Evolutionary conservation across 2,329 filamentous ascomycete species (phyloP), one percentile per base, ranked within the genome.

Genomic region (Fusarium sp.): DNA sequence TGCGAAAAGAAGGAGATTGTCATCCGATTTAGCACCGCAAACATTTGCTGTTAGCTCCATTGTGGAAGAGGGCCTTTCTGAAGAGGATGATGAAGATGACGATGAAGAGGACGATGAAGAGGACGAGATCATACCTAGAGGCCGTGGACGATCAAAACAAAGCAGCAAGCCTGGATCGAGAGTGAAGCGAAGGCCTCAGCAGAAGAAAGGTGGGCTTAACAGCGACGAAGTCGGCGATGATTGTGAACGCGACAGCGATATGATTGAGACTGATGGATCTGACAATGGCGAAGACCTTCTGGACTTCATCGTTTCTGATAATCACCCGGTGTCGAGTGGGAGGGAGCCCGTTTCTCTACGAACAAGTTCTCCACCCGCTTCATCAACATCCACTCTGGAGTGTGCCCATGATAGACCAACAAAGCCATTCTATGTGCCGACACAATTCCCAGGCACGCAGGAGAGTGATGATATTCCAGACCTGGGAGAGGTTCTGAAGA

Each of bases 231-330:
- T 83, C 25, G 87, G 86, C 21, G 86, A 88, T 65, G 86, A 88
- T 65, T 87, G 86, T 72, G 84, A 82, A 60, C 80, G 84, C 27
- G 84, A 85, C 19, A 86, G 85, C 70, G 85, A 87, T 69, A 70
- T 84, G 62, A 77, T 84, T 64, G 83, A 84, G 55, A 83, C 81
- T 23, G 83, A 85, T 69, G 85, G 83, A 19, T 86, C 84, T 0
- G 86, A 88, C 63, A 81, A 83, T 64, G 85, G 84, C 18, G 82
- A 80, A 48, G 87, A 89, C 70, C 78, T 89, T 19, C 63, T 88
- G 73, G 82, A 89, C 81, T 87, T 93, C 80, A 77, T 93, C 75
- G 83, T 91, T 76, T 78, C 83, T 71, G 79, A 90, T 79, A 79
- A 90, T 65, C 77, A 78, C 39, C 67, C 80, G 9, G 76, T 77